Base-by-base conservation (phyloP, 2,329 filamentous ascomycete genomes). In the Sarocladiaceae sp. region DNA sequence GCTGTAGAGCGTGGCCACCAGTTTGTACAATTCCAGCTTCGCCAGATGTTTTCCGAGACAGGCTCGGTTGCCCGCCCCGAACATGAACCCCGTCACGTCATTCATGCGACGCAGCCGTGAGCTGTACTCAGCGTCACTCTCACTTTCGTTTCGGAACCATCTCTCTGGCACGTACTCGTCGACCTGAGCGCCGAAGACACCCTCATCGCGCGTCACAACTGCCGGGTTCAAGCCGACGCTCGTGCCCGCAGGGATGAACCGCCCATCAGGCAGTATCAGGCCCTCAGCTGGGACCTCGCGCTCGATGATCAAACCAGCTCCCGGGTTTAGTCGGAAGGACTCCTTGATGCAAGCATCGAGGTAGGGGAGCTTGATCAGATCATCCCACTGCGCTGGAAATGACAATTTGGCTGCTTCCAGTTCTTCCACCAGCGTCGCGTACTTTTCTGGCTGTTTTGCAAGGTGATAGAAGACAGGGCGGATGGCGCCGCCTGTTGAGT, bases 261-360 rank as follows among this genome's bases (percentile, higher is more conserved):
- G 53, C 3, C 66, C 64, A 37, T 65, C 59, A 1, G 62, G 59
- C 12, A 54, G 59, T 0, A 49, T 54, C 6, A 67, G 52, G 0
- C 70, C 67, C 5, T 51, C 56, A 0, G 51, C 35, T 1, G 73
- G 74, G 0, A 76, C 73, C 13, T 70, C 55, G 1, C 76, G 69
- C 53, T 77, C 71, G 12, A 78, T 60, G 3, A 67, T 53, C 50
- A 75, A 63, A 7, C 63, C 67, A 2, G 76, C 60, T 2, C 62
- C 64, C 1, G 74, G 72, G 48, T 74, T 69, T 10, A 75, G 55
- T 3, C 74, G 66, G 49, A 71, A 57, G 1, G 68, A 47, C 43
- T 81, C 77, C 18, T 68, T 69, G 16, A 79, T 63, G 2, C 74
- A 67, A 3, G 74, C 74, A 33, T 71, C 63, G 9, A 79, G 65